Base-by-base conservation (phyloP, 495 filamentous ascomycete species). In the Aspergillus panamensis region DNA sequence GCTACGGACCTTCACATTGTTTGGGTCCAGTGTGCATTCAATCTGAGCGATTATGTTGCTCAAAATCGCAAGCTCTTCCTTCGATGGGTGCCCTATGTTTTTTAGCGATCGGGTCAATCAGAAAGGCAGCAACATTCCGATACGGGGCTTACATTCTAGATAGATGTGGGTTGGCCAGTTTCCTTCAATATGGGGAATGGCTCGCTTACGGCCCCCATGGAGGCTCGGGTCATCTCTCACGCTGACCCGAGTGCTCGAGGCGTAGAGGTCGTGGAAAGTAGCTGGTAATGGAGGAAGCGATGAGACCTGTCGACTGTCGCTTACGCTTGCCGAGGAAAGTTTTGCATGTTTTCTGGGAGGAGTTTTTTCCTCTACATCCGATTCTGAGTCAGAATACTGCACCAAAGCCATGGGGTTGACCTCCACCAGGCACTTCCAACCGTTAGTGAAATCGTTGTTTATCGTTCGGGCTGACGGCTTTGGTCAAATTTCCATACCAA, bases 131-230 rank as follows among this genome's bases (percentile, higher is more conserved):
- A 3, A 54, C 25, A 5, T 25, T 25, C 25, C 25, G 2, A 25
- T 2, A 25, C 2, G 25, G 25, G n/a, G 74, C 85, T 68, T 79
- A 93, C 93, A 98, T 77, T 97, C 93, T 54, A 97, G 77, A 70
- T 95, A 98, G 19, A 97, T 63, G 70, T 96, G 92, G 16, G 85
- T 91, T 2, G 94, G 89, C 94, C 94, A 98, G 73, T 89, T 89
- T 20, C 94, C 94, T 51, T 88, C 82, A 12, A 93, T 75, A 71
- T 98, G 94, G 3, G 94, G 92, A 42, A 84, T 88, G 42, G 83
- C 82, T 21, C 94, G 80, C 66, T 86, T 88, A 42, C 92, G 83
- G 30, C 94, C 94, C 30, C 85, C 87, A 71, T 98, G 94, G 31
- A 98, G 78, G 53, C 75, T 74, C 0, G 94, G 92, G 61, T 96